These are phyloP conservation scores for Naganishia sp. DNA, from an alignment of 1,284 basidiomycete genomes.

Conservation along the genomic window DNA sequence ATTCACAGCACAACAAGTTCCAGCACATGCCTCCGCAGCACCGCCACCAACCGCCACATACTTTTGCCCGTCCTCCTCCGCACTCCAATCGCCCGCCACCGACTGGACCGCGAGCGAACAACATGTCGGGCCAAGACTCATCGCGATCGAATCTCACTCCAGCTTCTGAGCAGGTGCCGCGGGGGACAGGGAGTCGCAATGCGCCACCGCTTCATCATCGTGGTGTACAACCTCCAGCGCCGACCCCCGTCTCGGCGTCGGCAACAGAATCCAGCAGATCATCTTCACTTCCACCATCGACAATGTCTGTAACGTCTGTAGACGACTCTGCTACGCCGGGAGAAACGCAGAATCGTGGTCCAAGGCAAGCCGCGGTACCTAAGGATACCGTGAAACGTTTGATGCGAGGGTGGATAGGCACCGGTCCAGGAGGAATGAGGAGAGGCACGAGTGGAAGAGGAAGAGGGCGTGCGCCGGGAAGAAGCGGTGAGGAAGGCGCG, in stretches of 20 bases:
- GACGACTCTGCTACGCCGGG: background rate
- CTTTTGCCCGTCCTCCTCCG: background rate
- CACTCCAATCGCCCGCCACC: conserved; percentile 12
- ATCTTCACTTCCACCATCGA: conserved; percentile 10
- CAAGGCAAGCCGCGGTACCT: conserved; percentile 16
- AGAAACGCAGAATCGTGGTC: conserved; percentile 6
- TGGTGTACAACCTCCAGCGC: background rate
- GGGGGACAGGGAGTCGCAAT: conserved; percentile 19
- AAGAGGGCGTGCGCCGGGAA: conserved; percentile 5
- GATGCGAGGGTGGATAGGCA: conserved; percentile 19
- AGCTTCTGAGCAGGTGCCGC: background rate
- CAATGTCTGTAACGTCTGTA: conserved; percentile 4
- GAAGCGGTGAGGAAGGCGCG: background rate
- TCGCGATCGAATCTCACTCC: no score
- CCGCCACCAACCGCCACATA: conserved; percentile 18
- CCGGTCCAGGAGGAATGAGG: conserved; percentile 15
- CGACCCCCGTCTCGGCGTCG: background rate
- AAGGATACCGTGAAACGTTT: conserved; percentile 15
- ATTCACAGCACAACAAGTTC: no score
- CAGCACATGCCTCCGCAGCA: conserved; percentile 4
- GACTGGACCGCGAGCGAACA: conserved; percentile 1
- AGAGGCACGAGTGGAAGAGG: conserved; percentile 22
- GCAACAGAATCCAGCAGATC: conserved; percentile 7
- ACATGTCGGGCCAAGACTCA: background rate
- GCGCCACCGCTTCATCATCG: conserved; percentile 6